Base-by-base conservation (phyloP, 495 filamentous ascomycete genomes). In the Xylaria telfairii region DNA sequence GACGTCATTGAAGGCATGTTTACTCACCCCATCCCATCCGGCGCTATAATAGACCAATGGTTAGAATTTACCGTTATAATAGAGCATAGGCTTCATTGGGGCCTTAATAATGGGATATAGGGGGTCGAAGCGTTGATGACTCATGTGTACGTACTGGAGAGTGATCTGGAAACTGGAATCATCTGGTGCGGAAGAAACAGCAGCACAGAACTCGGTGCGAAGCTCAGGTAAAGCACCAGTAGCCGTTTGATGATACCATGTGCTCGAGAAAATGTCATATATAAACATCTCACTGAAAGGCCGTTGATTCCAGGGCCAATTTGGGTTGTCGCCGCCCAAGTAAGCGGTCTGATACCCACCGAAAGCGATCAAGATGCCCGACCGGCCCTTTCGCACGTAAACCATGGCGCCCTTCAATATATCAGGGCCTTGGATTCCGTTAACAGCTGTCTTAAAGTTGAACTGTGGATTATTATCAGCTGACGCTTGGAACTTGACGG, bases 221-320 rank as follows among this genome's bases (percentile, higher is more conserved):
- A 76, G 68, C 39, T 74, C 72, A 4, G 88, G 88, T 1, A 85
- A 61, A 21, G 72, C 61, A 0, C 88, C 88, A 2, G 78, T 81
- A 1, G 87, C 83, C 1, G 75, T 83, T 71, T 89, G 87, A 1
- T 69, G 75, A 65, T 89, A 89, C 87, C 87, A 90, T 68, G 82
- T 84, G 1, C 79, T 80, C 30, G 77, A 84, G 32, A 77, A 71
- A 30, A 88, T 79, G 72, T 90, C 86, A 72, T 84, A 89, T 17
- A 89, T 68, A 61, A 83, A 83, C 24, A 89, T 87, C 12, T 75
- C 75, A 32, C 59, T 73, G 72, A 81, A 80, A 21, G 73, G 63
- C 15, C 65, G 70, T 44, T 44, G 53, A 54, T 67, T 64, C 63
- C 65, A 68, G 34, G 26, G 12, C 34, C 54, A 63, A 37, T 5